phyloP scores from a whole-genome alignment of 164 flowering plant genomes.

The Dillenia suffruticosa region DNA sequence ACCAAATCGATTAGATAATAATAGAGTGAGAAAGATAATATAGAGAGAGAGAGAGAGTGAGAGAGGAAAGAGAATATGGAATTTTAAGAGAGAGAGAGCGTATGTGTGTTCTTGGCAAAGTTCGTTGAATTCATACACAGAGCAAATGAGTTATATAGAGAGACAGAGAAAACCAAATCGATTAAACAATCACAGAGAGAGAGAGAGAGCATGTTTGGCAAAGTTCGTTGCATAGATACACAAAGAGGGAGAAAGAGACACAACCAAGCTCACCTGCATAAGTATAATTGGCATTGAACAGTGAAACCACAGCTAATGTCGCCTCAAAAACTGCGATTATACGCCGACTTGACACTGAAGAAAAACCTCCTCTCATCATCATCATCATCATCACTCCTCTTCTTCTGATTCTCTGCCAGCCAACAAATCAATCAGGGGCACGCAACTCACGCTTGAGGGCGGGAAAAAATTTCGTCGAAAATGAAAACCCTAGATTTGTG shows the following conservation, averaged over 20 bases:
- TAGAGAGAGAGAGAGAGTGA: background rate
- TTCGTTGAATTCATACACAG: too few relatives aligned
- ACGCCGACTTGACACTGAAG: slow-evolving; percentile 6
- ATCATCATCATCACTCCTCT: slow-evolving; percentile 6
- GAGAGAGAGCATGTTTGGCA: background rate
- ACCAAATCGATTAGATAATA: background rate
- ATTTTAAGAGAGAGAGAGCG: too few relatives aligned
- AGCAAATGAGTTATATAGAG: background rate
- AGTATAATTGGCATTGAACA: slow-evolving; percentile 5
- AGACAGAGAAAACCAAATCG: background rate
- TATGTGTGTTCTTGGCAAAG: too few relatives aligned
- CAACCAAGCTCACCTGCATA: slow-evolving; percentile 2
- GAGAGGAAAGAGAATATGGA: background rate
- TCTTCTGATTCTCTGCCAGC: too few relatives aligned
- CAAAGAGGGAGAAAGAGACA: too few relatives aligned
- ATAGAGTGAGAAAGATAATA: background rate
- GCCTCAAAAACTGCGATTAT: slow-evolving; percentile 4
- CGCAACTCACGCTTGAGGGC: background rate
- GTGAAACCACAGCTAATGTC: slow-evolving; percentile 1
- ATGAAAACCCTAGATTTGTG: background rate
- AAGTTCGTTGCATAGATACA: slow-evolving; percentile 1
- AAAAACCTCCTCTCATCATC: background rate
- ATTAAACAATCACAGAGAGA: too few relatives aligned
- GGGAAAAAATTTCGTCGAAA: background rate
- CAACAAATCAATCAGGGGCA: background rate